Evolutionary conservation across 140 eudicot species (phyloP).

Genomic region (Erigeron philadelphicus): DNA sequence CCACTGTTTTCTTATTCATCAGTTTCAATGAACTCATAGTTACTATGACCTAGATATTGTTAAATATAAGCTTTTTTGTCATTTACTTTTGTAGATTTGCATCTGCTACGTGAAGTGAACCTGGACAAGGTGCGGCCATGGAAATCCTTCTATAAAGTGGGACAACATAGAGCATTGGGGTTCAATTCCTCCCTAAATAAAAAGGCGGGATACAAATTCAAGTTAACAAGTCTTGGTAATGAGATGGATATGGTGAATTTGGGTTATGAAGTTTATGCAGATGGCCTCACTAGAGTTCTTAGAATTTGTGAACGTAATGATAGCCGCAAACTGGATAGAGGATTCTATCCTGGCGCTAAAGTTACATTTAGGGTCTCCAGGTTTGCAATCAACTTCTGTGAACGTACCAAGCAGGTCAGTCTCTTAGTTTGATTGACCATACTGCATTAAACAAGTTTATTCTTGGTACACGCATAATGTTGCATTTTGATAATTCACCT

Average conservation of each 20-base stretch:
- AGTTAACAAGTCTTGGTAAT: slow-evolving; percentile 35
- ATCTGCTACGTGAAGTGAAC: slow-evolving; percentile 73
- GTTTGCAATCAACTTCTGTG: slow-evolving; percentile 56
- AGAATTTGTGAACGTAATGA: slow-evolving; percentile 71
- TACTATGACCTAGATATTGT: not conserved
- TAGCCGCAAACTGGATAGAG: slow-evolving; percentile 47
- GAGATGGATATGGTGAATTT: slow-evolving; percentile 45
- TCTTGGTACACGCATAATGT: not conserved
- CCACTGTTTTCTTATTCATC: not conserved
- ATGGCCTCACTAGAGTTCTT: slow-evolving; percentile 88
- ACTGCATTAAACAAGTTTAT: not conserved
- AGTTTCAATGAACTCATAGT: not conserved
- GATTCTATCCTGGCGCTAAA: slow-evolving; percentile 51
- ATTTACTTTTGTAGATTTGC: slow-evolving; percentile 46
- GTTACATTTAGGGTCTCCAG: slow-evolving; percentile 60
- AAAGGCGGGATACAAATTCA: slow-evolving; percentile 37
- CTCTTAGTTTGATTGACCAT: not conserved
- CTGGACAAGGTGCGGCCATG: slow-evolving; percentile 88
- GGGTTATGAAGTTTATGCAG: slow-evolving; percentile 81
- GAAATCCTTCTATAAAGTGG: slow-evolving; percentile 69
- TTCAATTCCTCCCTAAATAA: slow-evolving; percentile 45
- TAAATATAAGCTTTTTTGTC: not conserved
- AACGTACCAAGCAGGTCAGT: slow-evolving; percentile 58
- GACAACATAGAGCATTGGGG: slow-evolving; percentile 63
- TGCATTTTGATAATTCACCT: slow-evolving; percentile 1